Evolutionary conservation across 116 monocot genomes (phyloP).

Genomic region (Thalassia testudinum): DNA sequence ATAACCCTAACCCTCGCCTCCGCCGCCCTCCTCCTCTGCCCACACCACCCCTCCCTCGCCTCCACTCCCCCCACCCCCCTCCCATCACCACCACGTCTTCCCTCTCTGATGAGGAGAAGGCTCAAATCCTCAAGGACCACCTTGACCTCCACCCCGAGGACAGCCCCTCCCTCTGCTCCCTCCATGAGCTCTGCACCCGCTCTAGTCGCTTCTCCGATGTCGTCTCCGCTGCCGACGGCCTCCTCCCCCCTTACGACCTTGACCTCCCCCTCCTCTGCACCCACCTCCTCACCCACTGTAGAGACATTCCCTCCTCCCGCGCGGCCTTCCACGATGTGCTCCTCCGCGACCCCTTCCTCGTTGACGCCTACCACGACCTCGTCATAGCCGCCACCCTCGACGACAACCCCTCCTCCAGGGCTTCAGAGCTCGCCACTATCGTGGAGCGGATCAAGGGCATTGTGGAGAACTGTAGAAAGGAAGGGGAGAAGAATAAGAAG

Average conservation of each 20-base stretch:
- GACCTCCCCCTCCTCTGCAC: too few relatives aligned
- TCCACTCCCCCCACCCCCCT: too few relatives aligned
- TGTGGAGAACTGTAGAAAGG: slow-evolving; percentile 14
- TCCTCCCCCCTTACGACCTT: too few relatives aligned
- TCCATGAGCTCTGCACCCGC: slow-evolving; percentile 17
- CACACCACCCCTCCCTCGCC: too few relatives aligned
- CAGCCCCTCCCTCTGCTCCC: slow-evolving; percentile 7
- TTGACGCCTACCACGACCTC: slow-evolving; percentile 33
- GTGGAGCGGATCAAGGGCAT: slow-evolving; percentile 21
- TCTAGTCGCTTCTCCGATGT: slow-evolving; percentile 14
- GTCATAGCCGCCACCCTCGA: slow-evolving; percentile 6
- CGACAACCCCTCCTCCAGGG: too few relatives aligned
- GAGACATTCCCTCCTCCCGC: slow-evolving; percentile 10
- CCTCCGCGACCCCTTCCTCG: slow-evolving; percentile 9
- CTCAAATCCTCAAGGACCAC: slow-evolving; percentile 5
- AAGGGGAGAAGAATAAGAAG: too few relatives aligned
- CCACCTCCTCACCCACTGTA: too few relatives aligned
- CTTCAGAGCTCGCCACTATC: slow-evolving; percentile 10
- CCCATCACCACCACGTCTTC: too few relatives aligned
- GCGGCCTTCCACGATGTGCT: slow-evolving; percentile 10
- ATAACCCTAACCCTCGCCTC: too few relatives aligned
- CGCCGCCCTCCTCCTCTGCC: too few relatives aligned
- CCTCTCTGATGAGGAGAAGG: slow-evolving; percentile 7
- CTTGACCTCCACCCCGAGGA: slow-evolving; percentile 13
- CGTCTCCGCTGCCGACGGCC: slow-evolving; percentile 14